A percentile compares a stretch with the other conserved stretches of the same genome.
Conservation (phyloP, 2,329 filamentous ascomycete genomes). For the Grosmannia serpens region DNA sequence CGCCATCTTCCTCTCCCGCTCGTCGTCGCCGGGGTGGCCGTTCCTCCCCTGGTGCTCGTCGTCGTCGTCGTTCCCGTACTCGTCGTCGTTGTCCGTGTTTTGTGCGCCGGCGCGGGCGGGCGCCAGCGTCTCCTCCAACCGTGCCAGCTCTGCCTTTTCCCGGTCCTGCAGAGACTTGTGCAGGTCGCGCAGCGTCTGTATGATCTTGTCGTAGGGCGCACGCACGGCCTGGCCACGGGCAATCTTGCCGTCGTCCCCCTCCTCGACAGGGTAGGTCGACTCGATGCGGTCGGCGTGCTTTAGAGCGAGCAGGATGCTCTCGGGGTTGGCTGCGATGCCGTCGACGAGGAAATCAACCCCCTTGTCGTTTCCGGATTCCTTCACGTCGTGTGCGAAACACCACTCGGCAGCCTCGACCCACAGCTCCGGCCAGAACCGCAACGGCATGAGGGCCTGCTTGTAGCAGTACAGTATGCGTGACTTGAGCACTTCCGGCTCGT, state of each 20-base stretch:
- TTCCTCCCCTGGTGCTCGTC: conserved; percentile 32
- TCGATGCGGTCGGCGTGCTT: conserved; percentile 85
- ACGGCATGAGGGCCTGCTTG: conserved; percentile 83
- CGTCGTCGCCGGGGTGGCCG: conserved; percentile 28
- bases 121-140: conserved; percentile 39
- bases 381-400: conserved; percentile 68
- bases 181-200: conserved; percentile 81
- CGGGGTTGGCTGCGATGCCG: conserved; percentile 81
- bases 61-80: conserved; percentile 19
- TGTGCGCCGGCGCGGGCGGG: not conserved
- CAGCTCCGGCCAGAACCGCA: conserved; percentile 89
- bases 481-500: conserved; percentile 65
- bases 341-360: conserved; percentile 71
- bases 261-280: conserved; percentile 61
- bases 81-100: conserved; percentile 19
- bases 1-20: conserved; percentile 47
- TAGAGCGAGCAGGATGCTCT: conserved; percentile 82
- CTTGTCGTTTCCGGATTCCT: conserved; percentile 44
- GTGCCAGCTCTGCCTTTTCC: conserved; percentile 46
- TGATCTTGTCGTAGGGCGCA: conserved; percentile 70
- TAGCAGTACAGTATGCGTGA: conserved; percentile 80
- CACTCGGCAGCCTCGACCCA: conserved; percentile 95
- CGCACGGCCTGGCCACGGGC: conserved; percentile 69
- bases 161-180: conserved; percentile 60
- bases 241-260: conserved; percentile 61